Conservation (phyloP, 2,329 filamentous ascomycete genomes). For the Xylariaceae sp. region DNA sequence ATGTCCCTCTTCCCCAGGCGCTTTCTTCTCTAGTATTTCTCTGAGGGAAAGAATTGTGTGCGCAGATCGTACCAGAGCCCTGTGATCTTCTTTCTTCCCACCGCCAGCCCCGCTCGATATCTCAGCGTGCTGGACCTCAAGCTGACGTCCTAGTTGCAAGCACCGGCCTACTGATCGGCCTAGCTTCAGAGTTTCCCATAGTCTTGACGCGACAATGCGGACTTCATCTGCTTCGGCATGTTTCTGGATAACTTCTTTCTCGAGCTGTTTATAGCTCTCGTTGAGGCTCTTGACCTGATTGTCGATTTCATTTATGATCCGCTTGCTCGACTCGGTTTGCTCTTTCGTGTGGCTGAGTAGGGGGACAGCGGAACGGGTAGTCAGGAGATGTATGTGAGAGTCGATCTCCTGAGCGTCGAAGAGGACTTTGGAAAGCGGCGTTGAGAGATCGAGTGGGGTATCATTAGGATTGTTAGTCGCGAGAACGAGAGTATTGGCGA, state of each 20-base stretch:
- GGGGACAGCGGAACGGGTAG: conserved; percentile 77
- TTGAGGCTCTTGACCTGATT: conserved; percentile 75
- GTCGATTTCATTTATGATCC: conserved; percentile 73
- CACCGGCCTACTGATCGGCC: conserved; percentile 73
- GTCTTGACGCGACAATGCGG: conserved; percentile 67
- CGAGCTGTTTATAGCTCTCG: conserved; percentile 78
- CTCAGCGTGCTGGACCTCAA: conserved; percentile 82
- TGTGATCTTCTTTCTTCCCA: conserved; percentile 64
- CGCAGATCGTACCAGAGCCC: conserved; percentile 75
- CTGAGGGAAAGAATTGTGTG: conserved; percentile 74
- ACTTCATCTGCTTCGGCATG: conserved; percentile 85
- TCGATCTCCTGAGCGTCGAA: conserved; percentile 98
- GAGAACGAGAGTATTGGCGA: conserved; percentile 85
- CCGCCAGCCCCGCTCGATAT: conserved; percentile 43
- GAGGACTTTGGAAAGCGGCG: conserved; percentile 84
- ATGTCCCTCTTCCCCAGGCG: conserved; percentile 68
- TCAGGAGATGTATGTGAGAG: conserved; percentile 87
- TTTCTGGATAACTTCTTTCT: conserved; percentile 80
- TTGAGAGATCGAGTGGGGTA: conserved; percentile 85
- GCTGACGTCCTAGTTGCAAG: conserved; percentile 75
- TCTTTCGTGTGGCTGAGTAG: conserved; percentile 73
- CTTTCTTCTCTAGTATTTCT: conserved; percentile 65
- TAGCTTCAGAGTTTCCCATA: conserved; percentile 76
- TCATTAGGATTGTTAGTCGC: conserved; percentile 90
- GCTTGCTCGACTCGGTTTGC: conserved; percentile 68